Evolutionary conservation across 768 basidiomycete genomes (phyloP).

Genomic region (Serendipita vermifera): DNA sequence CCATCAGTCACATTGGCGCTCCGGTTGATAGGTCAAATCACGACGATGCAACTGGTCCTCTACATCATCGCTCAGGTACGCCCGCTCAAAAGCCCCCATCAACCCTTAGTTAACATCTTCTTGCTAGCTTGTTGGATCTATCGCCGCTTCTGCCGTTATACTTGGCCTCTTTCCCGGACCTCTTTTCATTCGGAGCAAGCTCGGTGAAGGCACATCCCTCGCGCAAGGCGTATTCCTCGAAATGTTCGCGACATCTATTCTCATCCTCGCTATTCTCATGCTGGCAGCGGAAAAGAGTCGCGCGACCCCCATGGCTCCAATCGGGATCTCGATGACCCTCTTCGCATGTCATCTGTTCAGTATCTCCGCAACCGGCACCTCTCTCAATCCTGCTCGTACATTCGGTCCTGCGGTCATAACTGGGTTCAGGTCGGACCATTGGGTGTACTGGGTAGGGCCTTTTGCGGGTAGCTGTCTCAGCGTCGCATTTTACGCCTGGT

Average conservation of each 20-base stretch:
- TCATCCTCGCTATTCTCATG: constrained; percentile 48
- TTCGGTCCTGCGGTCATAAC: constrained; percentile 58
- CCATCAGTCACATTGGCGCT: constrained; percentile 49
- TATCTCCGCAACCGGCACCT: constrained; percentile 49
- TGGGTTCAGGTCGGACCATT: constrained; percentile 45
- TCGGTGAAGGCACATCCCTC: constrained; percentile 34
- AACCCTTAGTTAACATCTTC: no score
- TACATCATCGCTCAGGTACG: constrained; percentile 43
- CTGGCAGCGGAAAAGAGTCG: constrained; percentile 58
- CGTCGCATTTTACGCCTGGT: constrained; percentile 37
- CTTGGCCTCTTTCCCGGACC: constrained; percentile 41
- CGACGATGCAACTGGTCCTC: constrained; percentile 42
- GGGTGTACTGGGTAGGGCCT: constrained; percentile 29
- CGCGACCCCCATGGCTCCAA: constrained; percentile 55
- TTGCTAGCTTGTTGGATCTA: constrained; percentile 36
- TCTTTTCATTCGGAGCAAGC: constrained; percentile 42
- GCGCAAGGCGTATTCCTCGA: constrained; percentile 58
- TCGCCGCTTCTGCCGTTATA: constrained; percentile 45
- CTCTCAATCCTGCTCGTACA: constrained; percentile 55
- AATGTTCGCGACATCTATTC: constrained; percentile 49
- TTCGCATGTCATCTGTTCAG: constrained; percentile 32
- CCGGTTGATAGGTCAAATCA: constrained; percentile 41
- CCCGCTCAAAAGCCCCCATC: not conserved
- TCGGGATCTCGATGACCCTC: constrained; percentile 19
- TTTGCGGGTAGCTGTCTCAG: constrained; percentile 1